Percentiles rank a stretch among this genome's conserved stretches.
Conservation (phyloP, 2,329 filamentous ascomycete genomes). For the Helminthosporium solani region DNA sequence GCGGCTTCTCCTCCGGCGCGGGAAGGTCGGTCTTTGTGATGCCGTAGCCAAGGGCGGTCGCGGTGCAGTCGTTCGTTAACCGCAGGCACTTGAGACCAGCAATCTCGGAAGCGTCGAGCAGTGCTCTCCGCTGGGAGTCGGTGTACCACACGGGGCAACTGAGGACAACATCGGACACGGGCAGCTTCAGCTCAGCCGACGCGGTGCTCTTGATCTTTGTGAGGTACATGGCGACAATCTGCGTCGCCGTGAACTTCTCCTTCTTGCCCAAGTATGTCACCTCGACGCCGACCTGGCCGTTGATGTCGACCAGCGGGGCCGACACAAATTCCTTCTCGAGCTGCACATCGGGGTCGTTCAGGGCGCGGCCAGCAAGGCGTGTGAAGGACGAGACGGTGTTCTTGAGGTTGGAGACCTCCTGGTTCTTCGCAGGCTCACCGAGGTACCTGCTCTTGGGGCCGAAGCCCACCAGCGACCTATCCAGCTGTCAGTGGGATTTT, state of each 20-base stretch:
- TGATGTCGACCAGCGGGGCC: slow-evolving; percentile 80
- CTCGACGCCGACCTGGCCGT: slow-evolving; percentile 93
- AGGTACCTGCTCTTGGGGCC: slow-evolving; percentile 91
- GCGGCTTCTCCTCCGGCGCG: slow-evolving; percentile 82
- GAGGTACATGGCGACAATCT: slow-evolving; percentile 92
- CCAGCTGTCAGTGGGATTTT: slow-evolving; percentile 10
- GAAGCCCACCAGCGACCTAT: slow-evolving; percentile 89
- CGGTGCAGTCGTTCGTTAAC: slow-evolving; percentile 97
- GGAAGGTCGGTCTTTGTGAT: slow-evolving; percentile 98
- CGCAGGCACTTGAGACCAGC: slow-evolving; percentile 89
- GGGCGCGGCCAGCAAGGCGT: slow-evolving; percentile 82
- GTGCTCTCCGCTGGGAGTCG: slow-evolving; percentile 82
- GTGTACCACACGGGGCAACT: slow-evolving; percentile 97
- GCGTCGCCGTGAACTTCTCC: slow-evolving; percentile 90
- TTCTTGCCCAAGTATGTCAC: slow-evolving; percentile 92
- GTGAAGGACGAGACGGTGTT: slow-evolving; percentile 95
- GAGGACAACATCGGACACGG: slow-evolving; percentile 90
- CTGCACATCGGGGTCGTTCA: slow-evolving; percentile 88
- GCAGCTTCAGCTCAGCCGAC: slow-evolving; percentile 80
- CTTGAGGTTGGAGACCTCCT: slow-evolving; percentile 99
- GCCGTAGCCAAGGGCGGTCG: slow-evolving; percentile 91
- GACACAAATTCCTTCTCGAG: slow-evolving; percentile 91
- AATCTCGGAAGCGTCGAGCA: slow-evolving; percentile 91
- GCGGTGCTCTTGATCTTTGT: slow-evolving; percentile 92
- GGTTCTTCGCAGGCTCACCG: slow-evolving; percentile 94